Evolutionary conservation across 2,329 filamentous ascomycete genomes (phyloP).

Genomic region (Trichoderma sp.): DNA sequence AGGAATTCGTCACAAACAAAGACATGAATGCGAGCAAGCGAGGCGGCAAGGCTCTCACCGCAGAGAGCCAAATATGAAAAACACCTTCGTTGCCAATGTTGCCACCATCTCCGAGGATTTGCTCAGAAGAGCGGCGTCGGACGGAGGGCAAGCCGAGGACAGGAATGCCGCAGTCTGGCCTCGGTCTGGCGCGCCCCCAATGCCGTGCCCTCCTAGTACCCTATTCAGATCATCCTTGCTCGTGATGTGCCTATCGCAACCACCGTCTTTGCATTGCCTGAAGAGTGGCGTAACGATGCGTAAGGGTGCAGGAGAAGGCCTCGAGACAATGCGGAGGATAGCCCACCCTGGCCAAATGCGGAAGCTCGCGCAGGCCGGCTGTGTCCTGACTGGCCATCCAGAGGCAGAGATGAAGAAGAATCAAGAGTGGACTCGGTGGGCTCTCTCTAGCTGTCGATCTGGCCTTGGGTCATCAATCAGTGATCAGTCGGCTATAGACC

Average conservation of each 20-base stretch:
- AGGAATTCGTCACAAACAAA: background rate
- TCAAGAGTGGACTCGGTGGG: constrained; percentile 12
- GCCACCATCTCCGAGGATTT: background rate
- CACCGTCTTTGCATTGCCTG: background rate
- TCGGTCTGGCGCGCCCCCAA: background rate
- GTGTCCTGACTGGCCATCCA: background rate
- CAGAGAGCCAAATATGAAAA: background rate
- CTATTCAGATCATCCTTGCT: background rate
- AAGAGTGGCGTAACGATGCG: constrained; percentile 21
- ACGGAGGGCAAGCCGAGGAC: background rate
- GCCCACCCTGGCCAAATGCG: constrained; percentile 24
- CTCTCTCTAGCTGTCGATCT: constrained; percentile 21
- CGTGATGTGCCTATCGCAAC: constrained; percentile 12
- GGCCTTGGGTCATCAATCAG: constrained; percentile 12
- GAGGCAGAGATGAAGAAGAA: background rate
- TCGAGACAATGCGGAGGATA: constrained; percentile 23
- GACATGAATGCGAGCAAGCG: background rate
- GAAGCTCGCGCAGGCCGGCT: constrained; percentile 21
- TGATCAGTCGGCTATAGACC: constrained; percentile 13
- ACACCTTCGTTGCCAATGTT: background rate
- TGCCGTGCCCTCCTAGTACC: background rate
- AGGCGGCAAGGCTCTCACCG: constrained; percentile 2
- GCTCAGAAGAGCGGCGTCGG: background rate
- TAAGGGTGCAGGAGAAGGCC: constrained; percentile 22
- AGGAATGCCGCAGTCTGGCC: background rate